Evolutionary conservation across 495 filamentous ascomycete species (phyloP), one percentile per base, ranked within the genome.

Genomic region (Rusavskia elegans): DNA sequence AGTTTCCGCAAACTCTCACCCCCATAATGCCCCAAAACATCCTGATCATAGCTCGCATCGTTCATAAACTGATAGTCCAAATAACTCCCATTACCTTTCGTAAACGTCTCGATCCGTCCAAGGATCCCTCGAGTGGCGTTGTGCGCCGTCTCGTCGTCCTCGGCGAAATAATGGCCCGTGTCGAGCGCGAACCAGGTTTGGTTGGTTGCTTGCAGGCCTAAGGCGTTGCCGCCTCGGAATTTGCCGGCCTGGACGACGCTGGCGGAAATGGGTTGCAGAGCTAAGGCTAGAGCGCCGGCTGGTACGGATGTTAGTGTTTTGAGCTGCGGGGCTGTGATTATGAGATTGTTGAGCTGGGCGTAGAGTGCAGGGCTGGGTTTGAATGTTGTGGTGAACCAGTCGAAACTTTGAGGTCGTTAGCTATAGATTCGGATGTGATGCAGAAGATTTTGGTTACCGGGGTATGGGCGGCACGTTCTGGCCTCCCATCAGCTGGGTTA

Each of bases 1-100:
- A 70, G 67, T 41, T 71, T 63, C 51, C 60, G 57, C 53, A 62
- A 51, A 25, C 68, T 77, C 36, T 56, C 68, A 2, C 67, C 65
- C 45, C 66, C 64, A 55, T 81, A 65, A 13, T 78, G 66, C 1
- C 70, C 73, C 65, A 76, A 80, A 61, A 77, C 80, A 55, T 80
- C 77, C 63, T 81, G 73, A 25, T 68, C 62, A 49, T 66, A 73
- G 61, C 74, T 76, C 1, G 69, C 71, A 52, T 82, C 76, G 59
- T 79, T 82, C 76, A 75, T 72, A 64, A 81, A 81, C 23, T 80
- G 54, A 48, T 75, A 85, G 32, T 72, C 64, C 48, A 77, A 60
- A 38, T 66, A 60, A 16, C 75, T 21, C 0, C 68, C 67, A 32
- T 69, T 55, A 16, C 54, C 55, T 50, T 69, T 64, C 0, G 78